phyloP scores from a whole-genome alignment of 106 monocot species.

The Acorus calamus region DNA sequence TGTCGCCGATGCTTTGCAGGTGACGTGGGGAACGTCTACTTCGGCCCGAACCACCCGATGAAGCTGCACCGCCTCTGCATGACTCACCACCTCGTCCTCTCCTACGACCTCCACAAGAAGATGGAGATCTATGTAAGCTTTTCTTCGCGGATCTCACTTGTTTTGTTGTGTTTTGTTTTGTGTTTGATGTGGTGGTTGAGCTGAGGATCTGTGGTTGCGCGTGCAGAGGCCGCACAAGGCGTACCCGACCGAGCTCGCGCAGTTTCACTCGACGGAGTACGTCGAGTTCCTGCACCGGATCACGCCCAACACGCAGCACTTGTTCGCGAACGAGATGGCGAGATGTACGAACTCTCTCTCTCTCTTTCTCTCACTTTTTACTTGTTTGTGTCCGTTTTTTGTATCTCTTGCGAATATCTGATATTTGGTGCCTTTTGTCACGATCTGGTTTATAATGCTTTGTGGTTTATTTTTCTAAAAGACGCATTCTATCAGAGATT shows the following conservation, averaged over 20 bases:
- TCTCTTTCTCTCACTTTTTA: too few species aligned
- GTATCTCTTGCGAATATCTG: too few species aligned
- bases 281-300: constrained; percentile 94
- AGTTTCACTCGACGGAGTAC: constrained; percentile 92
- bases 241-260: constrained; percentile 87
- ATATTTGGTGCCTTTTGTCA: too few species aligned
- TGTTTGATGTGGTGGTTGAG: background rate
- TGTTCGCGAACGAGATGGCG: constrained; percentile 45
- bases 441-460: too few species aligned
- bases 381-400: too few species aligned
- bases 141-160: constrained; percentile 5
- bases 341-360: constrained; percentile 41
- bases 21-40: constrained; percentile 93
- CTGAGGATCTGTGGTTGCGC: background rate
- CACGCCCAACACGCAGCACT: constrained; percentile 69
- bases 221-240: constrained; percentile 97
- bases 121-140: constrained; percentile 98
- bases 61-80: constrained; percentile 96
- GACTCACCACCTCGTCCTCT: constrained; percentile 95
- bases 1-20: constrained; percentile 31
- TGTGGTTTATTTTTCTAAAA: too few species aligned
- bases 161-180: background rate
- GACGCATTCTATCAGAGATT: too few species aligned
- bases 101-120: constrained; percentile 91
- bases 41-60: constrained; percentile 98